phyloP scores from a whole-genome alignment of 345 rosid genomes.

The Anastatica hierochuntica region DNA sequence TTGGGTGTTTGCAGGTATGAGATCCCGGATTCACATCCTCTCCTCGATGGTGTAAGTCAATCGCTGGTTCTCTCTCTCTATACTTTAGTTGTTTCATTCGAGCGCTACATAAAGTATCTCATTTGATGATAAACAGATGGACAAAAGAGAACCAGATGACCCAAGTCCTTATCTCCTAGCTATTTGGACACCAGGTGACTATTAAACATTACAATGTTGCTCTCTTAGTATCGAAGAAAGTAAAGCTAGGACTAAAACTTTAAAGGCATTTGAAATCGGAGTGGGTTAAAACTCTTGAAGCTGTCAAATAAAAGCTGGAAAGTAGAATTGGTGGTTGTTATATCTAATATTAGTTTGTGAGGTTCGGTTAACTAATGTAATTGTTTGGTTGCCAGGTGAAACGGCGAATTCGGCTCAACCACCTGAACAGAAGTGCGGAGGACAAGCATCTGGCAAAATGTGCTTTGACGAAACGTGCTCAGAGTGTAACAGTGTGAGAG shows the following conservation, averaged over 20 bases:
- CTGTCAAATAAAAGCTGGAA: no score
- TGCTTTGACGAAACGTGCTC: conserved; percentile 63
- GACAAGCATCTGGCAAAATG: conserved; percentile 38
- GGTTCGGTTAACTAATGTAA: not conserved
- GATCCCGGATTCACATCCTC: conserved; percentile 88
- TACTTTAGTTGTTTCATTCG: not conserved
- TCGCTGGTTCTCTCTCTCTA: not conserved
- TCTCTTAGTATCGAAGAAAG: conserved; percentile 2
- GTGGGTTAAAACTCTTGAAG: no score
- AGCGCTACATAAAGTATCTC: conserved; percentile 1
- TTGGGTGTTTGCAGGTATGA: conserved; percentile 49
- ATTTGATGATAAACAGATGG: conserved; percentile 46
- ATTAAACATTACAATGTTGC: not conserved
- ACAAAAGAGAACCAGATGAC: conserved; percentile 71
- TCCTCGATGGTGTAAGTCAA: conserved; percentile 54
- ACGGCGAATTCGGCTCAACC: conserved; percentile 62
- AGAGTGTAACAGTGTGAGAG: conserved; percentile 63
- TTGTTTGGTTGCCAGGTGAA: conserved; percentile 49
- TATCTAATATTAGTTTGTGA: no score
- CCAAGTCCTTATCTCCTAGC: conserved; percentile 93
- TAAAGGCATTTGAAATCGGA: no score
- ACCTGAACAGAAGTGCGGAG: conserved; percentile 43
- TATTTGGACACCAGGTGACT: conserved; percentile 90
- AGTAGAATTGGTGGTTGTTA: no score
- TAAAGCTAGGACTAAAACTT: no score